These are phyloP conservation scores for Termitomyces sp. DNA, from an alignment of 768 basidiomycete species.

Conservation along the genomic window DNA sequence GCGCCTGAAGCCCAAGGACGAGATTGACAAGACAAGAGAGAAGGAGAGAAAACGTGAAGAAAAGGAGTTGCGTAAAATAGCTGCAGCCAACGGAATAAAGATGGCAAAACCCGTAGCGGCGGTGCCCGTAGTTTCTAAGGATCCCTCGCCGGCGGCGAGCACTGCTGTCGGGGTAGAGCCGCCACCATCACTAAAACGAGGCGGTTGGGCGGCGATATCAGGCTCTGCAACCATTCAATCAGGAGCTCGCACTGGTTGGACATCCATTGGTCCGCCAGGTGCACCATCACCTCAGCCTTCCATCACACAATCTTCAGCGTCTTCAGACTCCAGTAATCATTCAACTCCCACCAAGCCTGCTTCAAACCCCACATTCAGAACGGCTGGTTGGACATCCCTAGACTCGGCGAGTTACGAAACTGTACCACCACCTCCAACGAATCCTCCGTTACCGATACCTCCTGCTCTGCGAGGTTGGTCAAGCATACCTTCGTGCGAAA, in stretches of 20 bases:
- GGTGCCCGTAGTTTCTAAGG: conserved; percentile 12
- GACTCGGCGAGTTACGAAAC: conserved; percentile 39
- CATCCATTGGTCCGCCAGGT: conserved; percentile 28
- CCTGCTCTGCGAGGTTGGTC: conserved; percentile 3
- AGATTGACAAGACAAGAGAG: conserved; percentile 71
- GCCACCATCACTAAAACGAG: conserved; percentile 28
- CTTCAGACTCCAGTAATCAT: not conserved
- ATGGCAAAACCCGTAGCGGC: conserved; percentile 38
- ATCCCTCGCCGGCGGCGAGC: conserved; percentile 17
- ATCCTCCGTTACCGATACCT: conserved; percentile 15
- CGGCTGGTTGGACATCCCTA: conserved; percentile 64
- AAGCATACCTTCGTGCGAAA: conserved; percentile 4
- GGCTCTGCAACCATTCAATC: conserved; percentile 13
- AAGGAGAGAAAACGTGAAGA: conserved; percentile 85
- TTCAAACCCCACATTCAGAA: conserved; percentile 44
- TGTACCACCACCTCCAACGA: conserved; percentile 10
- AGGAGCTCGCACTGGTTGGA: conserved; percentile 40
- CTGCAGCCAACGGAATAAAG: conserved; percentile 75
- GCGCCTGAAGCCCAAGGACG: conserved; percentile 59
- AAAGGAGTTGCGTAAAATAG: conserved; percentile 78
- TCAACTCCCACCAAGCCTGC: conserved; percentile 11
- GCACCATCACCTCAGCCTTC: conserved; percentile 9
- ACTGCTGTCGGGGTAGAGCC: conserved; percentile 21
- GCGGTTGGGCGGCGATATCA: conserved; percentile 44
- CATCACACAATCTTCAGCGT: conserved; percentile 6